Percentiles rank a stretch among this genome's conserved stretches.
Conservation (phyloP, 1,139 yeast genomes). For the Arxiozyma slooffiae region DNA sequence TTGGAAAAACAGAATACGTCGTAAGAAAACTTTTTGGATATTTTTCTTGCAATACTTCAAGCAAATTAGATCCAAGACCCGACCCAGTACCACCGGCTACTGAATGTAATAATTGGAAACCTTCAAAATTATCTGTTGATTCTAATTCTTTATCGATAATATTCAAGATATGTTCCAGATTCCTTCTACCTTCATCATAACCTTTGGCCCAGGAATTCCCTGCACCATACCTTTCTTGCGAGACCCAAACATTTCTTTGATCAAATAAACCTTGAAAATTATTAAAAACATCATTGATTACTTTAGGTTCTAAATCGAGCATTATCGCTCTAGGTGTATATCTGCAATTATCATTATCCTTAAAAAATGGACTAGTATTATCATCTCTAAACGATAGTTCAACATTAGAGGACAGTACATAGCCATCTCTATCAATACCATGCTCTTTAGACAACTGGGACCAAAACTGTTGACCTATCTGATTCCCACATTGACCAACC, state of each 20-base stretch:
- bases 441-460: constrained; percentile 80
- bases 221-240: constrained; percentile 80
- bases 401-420: constrained; percentile 16
- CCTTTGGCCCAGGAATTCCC: constrained; percentile 96
- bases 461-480: constrained; percentile 92
- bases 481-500: constrained; percentile 89
- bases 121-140: constrained; percentile 80
- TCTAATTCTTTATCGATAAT: constrained; percentile 87
- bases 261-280: constrained; percentile 62
- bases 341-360: constrained; percentile 60
- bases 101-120: constrained; percentile 84
- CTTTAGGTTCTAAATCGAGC: constrained; percentile 87
- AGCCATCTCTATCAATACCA: constrained; percentile 73
- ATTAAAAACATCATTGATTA: constrained; percentile 54
- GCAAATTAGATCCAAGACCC: constrained; percentile 76
- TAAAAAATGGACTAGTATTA: constrained; percentile 77
- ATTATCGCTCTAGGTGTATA: constrained; percentile 83
- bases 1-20: constrained; percentile 82
- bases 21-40: constrained; percentile 75
- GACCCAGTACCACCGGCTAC: constrained; percentile 99
- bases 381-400: constrained; percentile 43
- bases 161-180: constrained; percentile 64
- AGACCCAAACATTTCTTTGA: constrained; percentile 71
- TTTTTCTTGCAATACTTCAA: constrained; percentile 72
- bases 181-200: constrained; percentile 60